These are phyloP conservation scores for Nannochloropsis salina DNA, from an alignment of 108 stramenopile genomes.

Conservation along the genomic window DNA sequence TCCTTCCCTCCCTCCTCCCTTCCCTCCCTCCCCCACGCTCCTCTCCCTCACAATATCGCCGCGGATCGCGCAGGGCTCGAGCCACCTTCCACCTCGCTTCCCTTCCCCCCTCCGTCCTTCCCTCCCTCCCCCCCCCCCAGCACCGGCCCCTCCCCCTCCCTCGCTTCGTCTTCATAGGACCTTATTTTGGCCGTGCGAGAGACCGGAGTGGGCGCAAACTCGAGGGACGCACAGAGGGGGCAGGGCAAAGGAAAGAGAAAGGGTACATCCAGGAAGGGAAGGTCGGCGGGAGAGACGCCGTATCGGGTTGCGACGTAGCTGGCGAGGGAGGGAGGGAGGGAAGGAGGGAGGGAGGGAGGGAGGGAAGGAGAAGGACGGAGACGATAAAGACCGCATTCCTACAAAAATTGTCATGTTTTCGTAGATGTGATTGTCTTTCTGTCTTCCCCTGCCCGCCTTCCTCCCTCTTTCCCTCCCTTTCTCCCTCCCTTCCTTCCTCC, in stretches of 20 bases:
- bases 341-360: not conserved
- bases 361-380: not conserved
- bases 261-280: not conserved
- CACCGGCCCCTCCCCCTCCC: no score
- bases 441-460: no score
- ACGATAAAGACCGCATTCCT: not conserved
- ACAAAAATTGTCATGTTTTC: no score
- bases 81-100: not conserved
- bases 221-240: not conserved
- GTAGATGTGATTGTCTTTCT: no score
- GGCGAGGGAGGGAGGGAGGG: constrained; percentile 19
- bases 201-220: not conserved
- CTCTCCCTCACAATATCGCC: constrained; percentile 19
- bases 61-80: not conserved
- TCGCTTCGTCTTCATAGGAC: not conserved
- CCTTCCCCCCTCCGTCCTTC: not conserved
- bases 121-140: not conserved
- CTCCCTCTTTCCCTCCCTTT: no score
- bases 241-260: not conserved
- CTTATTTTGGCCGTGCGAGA: not conserved
- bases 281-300: not conserved
- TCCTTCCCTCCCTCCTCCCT: not conserved
- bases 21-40: not conserved
- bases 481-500: no score
- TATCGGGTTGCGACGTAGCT: not conserved